Conservation (phyloP, 2,329 filamentous ascomycete species). For the Chrysosporium queenslandicum region DNA sequence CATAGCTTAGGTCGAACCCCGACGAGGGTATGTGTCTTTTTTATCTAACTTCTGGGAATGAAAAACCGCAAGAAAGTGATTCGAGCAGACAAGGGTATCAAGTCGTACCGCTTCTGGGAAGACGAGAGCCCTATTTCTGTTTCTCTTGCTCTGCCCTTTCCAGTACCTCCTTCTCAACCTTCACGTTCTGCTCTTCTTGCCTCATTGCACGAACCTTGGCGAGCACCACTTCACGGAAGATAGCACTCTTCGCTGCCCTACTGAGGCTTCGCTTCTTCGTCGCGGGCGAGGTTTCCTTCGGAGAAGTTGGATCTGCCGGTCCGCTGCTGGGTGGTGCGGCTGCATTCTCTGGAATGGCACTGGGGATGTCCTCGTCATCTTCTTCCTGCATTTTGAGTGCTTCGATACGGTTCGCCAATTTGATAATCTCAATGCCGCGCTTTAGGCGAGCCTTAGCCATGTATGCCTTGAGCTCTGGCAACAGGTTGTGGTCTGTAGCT, state of each 20-base stretch:
- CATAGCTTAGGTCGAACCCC: background rate
- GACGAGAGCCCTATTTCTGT: background rate
- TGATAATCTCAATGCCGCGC: conserved; percentile 91
- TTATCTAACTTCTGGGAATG: background rate
- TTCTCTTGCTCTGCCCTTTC: conserved; percentile 28
- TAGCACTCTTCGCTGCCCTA: conserved; percentile 55
- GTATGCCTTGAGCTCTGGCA: conserved; percentile 93
- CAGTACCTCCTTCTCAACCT: conserved; percentile 51
- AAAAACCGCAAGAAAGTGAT: background rate
- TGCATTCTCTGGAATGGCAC: conserved; percentile 43
- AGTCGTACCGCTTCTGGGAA: background rate
- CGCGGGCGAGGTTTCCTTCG: conserved; percentile 21
- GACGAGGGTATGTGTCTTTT: background rate
- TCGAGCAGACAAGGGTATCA: background rate
- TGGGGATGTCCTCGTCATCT: conserved; percentile 60
- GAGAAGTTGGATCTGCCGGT: conserved; percentile 18
- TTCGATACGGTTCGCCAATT: conserved; percentile 90
- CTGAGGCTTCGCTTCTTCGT: conserved; percentile 45
- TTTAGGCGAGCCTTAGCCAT: conserved; percentile 83
- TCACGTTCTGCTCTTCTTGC: conserved; percentile 66
- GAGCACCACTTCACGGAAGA: conserved; percentile 88
- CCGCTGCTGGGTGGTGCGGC: conserved; percentile 45
- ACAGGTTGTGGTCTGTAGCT: conserved; percentile 89
- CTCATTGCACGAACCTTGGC: conserved; percentile 91
- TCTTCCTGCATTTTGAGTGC: conserved; percentile 88